Evolutionary conservation across 768 basidiomycete species (phyloP).

Genomic region (Mycena latifolia): DNA sequence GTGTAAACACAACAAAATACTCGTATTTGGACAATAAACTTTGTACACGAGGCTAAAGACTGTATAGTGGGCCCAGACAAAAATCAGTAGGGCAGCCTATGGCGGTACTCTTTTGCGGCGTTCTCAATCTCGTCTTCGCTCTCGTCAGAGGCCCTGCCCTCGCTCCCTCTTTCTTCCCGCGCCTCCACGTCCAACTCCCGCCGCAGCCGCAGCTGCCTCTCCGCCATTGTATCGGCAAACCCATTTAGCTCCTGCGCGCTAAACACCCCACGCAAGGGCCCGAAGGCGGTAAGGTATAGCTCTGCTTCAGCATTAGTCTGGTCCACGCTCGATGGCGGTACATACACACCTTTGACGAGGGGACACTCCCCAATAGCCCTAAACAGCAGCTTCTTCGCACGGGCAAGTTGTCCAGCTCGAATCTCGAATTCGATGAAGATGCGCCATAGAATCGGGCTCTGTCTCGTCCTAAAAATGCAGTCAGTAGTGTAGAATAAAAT

Average conservation of each 20-base stretch:
- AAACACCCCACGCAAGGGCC: conserved; percentile 75
- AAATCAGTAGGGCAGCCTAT: conserved; percentile 72
- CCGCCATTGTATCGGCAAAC: conserved; percentile 82
- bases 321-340: conserved; percentile 8
- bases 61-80: not conserved
- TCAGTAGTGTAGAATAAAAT: conserved; percentile 19
- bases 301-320: conserved; percentile 55
- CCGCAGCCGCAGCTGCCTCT: conserved; percentile 76
- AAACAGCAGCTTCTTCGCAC: conserved; percentile 80
- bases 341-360: conserved; percentile 72
- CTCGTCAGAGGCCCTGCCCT: conserved; percentile 40
- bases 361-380: conserved; percentile 84
- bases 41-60: conserved; percentile 3
- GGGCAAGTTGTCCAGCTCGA: conserved; percentile 63
- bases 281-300: conserved; percentile 84
- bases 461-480: conserved; percentile 64
- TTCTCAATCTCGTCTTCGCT: conserved; percentile 67
- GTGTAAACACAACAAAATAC: not conserved
- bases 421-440: conserved; percentile 86
- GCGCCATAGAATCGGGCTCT: conserved; percentile 78
- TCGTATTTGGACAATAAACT: not conserved
- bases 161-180: conserved; percentile 48
- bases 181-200: conserved; percentile 71
- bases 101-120: conserved; percentile 67
- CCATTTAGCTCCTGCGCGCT: conserved; percentile 66